Conservation (phyloP, 2,329 filamentous ascomycete species). For the Monosporascus ibericus region DNA sequence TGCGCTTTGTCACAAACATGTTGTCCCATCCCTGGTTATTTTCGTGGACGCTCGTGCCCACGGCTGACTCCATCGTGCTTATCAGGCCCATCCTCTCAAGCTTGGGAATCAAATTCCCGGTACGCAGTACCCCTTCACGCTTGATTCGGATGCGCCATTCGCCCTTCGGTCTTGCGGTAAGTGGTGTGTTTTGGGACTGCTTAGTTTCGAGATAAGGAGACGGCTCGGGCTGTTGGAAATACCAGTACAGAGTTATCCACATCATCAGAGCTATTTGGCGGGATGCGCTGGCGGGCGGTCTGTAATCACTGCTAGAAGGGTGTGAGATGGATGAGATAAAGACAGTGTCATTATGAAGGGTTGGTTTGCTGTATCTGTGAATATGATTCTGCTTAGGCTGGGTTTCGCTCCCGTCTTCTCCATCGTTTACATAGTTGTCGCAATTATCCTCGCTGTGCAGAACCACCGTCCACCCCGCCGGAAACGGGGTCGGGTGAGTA, state of each 20-base stretch:
- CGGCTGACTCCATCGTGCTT: slow-evolving; percentile 65
- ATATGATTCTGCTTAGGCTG: slow-evolving; percentile 32
- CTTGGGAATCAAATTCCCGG: slow-evolving; percentile 78
- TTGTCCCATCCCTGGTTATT: slow-evolving; percentile 62
- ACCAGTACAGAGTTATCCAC: slow-evolving; percentile 93
- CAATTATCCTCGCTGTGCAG: slow-evolving; percentile 60
- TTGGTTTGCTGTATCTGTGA: slow-evolving; percentile 68
- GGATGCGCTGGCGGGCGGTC: slow-evolving; percentile 72
- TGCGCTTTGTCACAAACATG: slow-evolving; percentile 75
- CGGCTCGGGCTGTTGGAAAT: slow-evolving; percentile 84
- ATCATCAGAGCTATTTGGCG: slow-evolving; percentile 95
- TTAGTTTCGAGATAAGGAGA: slow-evolving; percentile 56
- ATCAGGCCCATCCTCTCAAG: slow-evolving; percentile 90
- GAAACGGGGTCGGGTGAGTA: slow-evolving; percentile 63
- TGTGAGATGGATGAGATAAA: slow-evolving; percentile 91
- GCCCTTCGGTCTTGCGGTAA: slow-evolving; percentile 66
- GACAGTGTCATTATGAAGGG: slow-evolving; percentile 70
- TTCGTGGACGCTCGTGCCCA: slow-evolving; percentile 59
- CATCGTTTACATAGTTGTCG: slow-evolving; percentile 19
- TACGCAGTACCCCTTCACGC: slow-evolving; percentile 81
- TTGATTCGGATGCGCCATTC: slow-evolving; percentile 85
- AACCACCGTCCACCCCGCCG: slow-evolving; percentile 85
- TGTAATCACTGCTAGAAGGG: slow-evolving; percentile 73
- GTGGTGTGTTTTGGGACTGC: slow-evolving; percentile 59
- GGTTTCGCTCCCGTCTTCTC: slow-evolving; percentile 21